Base-by-base conservation (phyloP, 2,329 filamentous ascomycete genomes). In the Ceratocystis albifundus region DNA sequence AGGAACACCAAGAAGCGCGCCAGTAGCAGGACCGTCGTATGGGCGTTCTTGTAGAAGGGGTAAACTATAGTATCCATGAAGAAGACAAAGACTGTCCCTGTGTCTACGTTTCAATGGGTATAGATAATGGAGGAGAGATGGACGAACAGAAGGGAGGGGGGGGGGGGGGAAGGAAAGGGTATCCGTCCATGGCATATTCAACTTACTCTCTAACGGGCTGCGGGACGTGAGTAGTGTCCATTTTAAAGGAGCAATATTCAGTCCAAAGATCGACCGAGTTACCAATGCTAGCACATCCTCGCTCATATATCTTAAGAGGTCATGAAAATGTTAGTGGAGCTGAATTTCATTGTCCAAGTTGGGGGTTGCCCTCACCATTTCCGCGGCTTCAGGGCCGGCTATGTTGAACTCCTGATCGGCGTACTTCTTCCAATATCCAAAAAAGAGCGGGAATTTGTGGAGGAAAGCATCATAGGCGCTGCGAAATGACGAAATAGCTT, bases 121-220 rank as follows among this genome's bases (percentile, higher is more conserved):
- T 48, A 32, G 30, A 66, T 28, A 59, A 36, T 28, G 36, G 45
- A 36, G 41, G 55, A 59, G 41, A 62, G 70, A 70, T 70, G 72
- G 74, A 70, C 74, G 76, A 74, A 73, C 75, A 75, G 76, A 74
- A 73, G 71, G 75, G 76, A 74, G 73, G 71, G 72, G 72, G 75
- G 75, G 76, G 75, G 73, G 71, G 72, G 72, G 75, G 75, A 17
- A 50, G 45, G 32, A 53, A 62, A 73, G 71, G 65, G 64, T 44
- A n/a, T 64, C 65, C 62, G 86, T 86, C 81, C 80, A 79, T 78
- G 77, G 74, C 71, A 70, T 69, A 77, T 80, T 65, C 22, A 83
- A 97, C 94, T 97, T 96, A 99, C 94, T 97, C 94, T 96, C 94
- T 88, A 80, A 96, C 95, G 77, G 95, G 83, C 75, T 95, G 89